phyloP scores from a whole-genome alignment of 805 yeast genomes.

The Debaryomyces castellii region DNA sequence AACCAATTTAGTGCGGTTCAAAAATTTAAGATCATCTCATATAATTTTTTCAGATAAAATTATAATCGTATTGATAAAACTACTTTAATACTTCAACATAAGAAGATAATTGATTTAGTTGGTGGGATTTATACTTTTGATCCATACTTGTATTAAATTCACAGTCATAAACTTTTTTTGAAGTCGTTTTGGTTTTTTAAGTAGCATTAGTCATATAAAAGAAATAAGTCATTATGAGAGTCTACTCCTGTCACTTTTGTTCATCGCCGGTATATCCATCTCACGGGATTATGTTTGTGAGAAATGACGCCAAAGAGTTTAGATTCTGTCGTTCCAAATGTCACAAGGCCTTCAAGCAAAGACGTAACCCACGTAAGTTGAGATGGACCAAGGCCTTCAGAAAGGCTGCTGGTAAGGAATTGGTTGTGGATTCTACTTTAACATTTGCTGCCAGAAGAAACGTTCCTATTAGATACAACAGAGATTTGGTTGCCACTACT shows the following conservation, averaged over 20 bases:
- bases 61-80: background rate
- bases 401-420: constrained; percentile 97
- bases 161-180: background rate
- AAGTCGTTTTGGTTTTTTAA: background rate
- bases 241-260: constrained; percentile 92
- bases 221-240: constrained; percentile 58
- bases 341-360: constrained; percentile 95
- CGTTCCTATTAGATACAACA: constrained; percentile 95
- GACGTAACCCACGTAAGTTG: constrained; percentile 97
- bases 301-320: constrained; percentile 97
- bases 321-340: constrained; percentile 97
- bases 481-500: constrained; percentile 93
- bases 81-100: background rate
- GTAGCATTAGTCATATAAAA: background rate
- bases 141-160: background rate
- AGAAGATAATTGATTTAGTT: background rate
- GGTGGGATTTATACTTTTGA: background rate
- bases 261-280: constrained; percentile 85
- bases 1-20: background rate
- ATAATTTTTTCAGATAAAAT: background rate
- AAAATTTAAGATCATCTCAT: constrained; percentile 2
- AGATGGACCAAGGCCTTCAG: constrained; percentile 99
- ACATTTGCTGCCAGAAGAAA: constrained; percentile 97
- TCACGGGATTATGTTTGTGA: constrained; percentile 95
- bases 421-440: constrained; percentile 94